A percentile compares a stretch with the other conserved stretches of the same genome.
Conservation (phyloP, 192 early-diverging fungal genomes). For the Geranomyces michiganensis region DNA sequence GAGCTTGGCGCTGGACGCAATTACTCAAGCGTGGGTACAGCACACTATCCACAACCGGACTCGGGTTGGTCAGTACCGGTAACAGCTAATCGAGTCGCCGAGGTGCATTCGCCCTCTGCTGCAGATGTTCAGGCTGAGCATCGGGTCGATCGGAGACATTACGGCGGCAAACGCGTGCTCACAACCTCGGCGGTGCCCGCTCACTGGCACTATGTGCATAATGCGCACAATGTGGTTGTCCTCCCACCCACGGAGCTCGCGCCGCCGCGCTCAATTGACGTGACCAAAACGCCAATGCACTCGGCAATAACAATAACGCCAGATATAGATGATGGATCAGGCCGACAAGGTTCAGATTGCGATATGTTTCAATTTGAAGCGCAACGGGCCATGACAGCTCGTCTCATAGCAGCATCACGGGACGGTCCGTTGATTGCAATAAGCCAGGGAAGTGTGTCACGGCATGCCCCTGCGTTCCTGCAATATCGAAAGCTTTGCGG, state of each 20-base stretch:
- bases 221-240: background rate
- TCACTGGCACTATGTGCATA: slow-evolving; percentile 5
- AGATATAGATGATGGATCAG: background rate
- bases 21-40: background rate
- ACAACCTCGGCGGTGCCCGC: background rate
- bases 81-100: background rate
- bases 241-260: background rate
- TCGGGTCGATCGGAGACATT: background rate
- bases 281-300: slow-evolving; percentile 4
- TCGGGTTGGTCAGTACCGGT: too few relatives aligned
- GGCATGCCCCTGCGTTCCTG: slow-evolving; percentile 16
- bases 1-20: background rate
- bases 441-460: background rate
- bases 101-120: background rate
- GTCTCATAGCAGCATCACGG: slow-evolving; percentile 20
- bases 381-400: slow-evolving; percentile 4
- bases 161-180: slow-evolving; percentile 3
- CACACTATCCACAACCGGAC: too few relatives aligned
- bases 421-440: slow-evolving; percentile 16
- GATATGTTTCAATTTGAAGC: slow-evolving; percentile 12
- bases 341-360: background rate
- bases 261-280: background rate
- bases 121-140: background rate
- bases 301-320: background rate
- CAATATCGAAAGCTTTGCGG: slow-evolving; percentile 5